A percentile compares a stretch with the other conserved stretches of the same genome.
These are phyloP conservation scores for Globisporangium paroecandrum DNA, from an alignment of 352 stramenopile species.

Conservation along the genomic window DNA sequence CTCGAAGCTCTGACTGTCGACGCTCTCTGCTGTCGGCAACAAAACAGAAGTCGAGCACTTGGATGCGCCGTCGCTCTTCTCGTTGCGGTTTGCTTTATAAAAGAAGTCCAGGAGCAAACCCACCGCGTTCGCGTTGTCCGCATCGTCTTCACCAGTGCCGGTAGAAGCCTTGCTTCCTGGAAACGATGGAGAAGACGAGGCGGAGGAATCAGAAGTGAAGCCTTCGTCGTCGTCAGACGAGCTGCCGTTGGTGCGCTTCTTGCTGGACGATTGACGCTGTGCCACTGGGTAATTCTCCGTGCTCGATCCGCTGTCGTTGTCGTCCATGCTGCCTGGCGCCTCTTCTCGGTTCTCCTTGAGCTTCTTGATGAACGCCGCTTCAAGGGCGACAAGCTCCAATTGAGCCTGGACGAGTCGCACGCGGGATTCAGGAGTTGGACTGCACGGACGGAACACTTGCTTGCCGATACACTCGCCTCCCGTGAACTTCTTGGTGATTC, in stretches of 20 bases:
- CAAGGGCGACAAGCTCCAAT: slow-evolving; percentile 62
- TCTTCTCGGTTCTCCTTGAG: slow-evolving; percentile 82
- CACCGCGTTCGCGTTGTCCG: slow-evolving; percentile 65
- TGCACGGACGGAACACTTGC: slow-evolving; percentile 81
- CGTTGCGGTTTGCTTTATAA: slow-evolving; percentile 75
- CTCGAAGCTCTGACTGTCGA: not conserved
- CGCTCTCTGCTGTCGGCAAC: not conserved
- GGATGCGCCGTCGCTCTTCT: slow-evolving; percentile 23
- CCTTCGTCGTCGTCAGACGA: slow-evolving; percentile 24
- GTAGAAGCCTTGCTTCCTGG: not conserved
- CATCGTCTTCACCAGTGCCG: slow-evolving; percentile 24
- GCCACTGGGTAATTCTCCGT: slow-evolving; percentile 2
- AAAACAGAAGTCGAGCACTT: slow-evolving; percentile 13
- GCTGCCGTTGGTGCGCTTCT: slow-evolving; percentile 24
- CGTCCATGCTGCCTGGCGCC: slow-evolving; percentile 43
- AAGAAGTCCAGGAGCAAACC: slow-evolving; percentile 76
- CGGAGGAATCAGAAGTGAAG: slow-evolving; percentile 35
- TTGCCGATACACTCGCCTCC: slow-evolving; percentile 90
- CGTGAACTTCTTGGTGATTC: slow-evolving; percentile 93
- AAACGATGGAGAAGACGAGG: slow-evolving; percentile 9
- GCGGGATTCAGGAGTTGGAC: slow-evolving; percentile 55
- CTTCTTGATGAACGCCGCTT: slow-evolving; percentile 74
- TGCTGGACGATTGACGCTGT: slow-evolving; percentile 6
- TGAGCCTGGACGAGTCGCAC: slow-evolving; percentile 73
- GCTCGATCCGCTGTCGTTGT: slow-evolving; percentile 33